These are phyloP conservation scores for Apophysomyces sp. DNA, from an alignment of 371 early-diverging fungal species.

Conservation along the genomic window DNA sequence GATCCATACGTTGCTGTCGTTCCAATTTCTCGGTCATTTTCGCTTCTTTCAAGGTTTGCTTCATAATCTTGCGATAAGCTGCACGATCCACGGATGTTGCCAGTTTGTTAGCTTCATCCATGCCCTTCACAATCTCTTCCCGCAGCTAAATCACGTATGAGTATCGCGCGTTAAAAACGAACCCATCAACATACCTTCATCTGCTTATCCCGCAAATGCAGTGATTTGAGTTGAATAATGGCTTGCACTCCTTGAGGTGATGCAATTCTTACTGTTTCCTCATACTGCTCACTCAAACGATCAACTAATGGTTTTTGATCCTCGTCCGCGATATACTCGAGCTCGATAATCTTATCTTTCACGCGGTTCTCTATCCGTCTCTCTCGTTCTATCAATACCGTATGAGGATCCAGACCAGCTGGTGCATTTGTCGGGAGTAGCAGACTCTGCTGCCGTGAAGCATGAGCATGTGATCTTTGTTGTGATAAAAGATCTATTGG, in stretches of 20 bases:
- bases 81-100: slow-evolving; percentile 78
- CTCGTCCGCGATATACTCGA: slow-evolving; percentile 17
- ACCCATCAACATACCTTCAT: slow-evolving; percentile 37
- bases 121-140: slow-evolving; percentile 70
- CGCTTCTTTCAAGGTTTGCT: slow-evolving; percentile 83
- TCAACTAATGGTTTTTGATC: slow-evolving; percentile 23
- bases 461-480: slow-evolving; percentile 45
- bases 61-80: slow-evolving; percentile 82
- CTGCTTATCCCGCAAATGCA: slow-evolving; percentile 79
- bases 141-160: slow-evolving; percentile 58
- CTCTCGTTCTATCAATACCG: slow-evolving; percentile 44
- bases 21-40: slow-evolving; percentile 87
- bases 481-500: slow-evolving; percentile 27
- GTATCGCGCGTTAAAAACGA: neutral
- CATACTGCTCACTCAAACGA: slow-evolving; percentile 29
- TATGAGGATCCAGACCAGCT: slow-evolving; percentile 65
- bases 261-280: slow-evolving; percentile 35
- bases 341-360: slow-evolving; percentile 3
- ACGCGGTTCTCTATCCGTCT: slow-evolving; percentile 22
- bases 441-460: slow-evolving; percentile 66
- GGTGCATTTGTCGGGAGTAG: slow-evolving; percentile 73
- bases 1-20: slow-evolving; percentile 81
- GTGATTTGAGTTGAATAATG: slow-evolving; percentile 79
- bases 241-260: slow-evolving; percentile 51
- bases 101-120: slow-evolving; percentile 69